Conservation (phyloP, 2,329 filamentous ascomycete genomes). For the Dothistroma septosporum region DNA sequence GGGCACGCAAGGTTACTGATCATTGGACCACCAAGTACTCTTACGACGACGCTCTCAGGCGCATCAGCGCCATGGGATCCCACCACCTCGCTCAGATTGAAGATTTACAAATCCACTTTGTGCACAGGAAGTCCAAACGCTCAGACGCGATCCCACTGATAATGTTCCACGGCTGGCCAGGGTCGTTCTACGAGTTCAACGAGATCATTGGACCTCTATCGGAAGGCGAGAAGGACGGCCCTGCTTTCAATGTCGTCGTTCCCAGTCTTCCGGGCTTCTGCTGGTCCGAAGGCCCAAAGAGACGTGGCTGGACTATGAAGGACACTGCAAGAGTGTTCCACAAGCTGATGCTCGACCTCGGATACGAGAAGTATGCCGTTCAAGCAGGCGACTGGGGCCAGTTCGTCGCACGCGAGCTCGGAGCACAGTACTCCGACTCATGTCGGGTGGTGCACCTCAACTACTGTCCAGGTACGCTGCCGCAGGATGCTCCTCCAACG, state of each 20-base stretch:
- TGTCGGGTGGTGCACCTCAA: conserved; percentile 43
- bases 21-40: conserved; percentile 35
- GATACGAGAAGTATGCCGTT: conserved; percentile 38
- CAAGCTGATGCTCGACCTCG: conserved; percentile 39
- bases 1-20: conserved; percentile 35
- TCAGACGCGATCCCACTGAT: conserved; percentile 41
- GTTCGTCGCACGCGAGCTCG: conserved; percentile 40
- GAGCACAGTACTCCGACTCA: conserved; percentile 32
- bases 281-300: conserved; percentile 40
- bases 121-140: conserved; percentile 35
- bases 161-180: conserved; percentile 45
- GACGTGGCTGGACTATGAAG: conserved; percentile 35
- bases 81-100: conserved; percentile 39
- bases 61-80: conserved; percentile 32
- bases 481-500: conserved; percentile 32
- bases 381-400: conserved; percentile 44
- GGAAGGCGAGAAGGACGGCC: conserved; percentile 25
- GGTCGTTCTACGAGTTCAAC: conserved; percentile 44
- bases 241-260: conserved; percentile 54
- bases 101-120: conserved; percentile 37
- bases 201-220: conserved; percentile 38
- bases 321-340: conserved; percentile 40
- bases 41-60: conserved; percentile 33
- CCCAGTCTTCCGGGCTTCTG: conserved; percentile 56
- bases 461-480: conserved; percentile 39